A percentile compares a stretch with the other conserved stretches of the same genome.
phyloP scores from a whole-genome alignment of 148 eudicot species.

The Limonium bicolor region DNA sequence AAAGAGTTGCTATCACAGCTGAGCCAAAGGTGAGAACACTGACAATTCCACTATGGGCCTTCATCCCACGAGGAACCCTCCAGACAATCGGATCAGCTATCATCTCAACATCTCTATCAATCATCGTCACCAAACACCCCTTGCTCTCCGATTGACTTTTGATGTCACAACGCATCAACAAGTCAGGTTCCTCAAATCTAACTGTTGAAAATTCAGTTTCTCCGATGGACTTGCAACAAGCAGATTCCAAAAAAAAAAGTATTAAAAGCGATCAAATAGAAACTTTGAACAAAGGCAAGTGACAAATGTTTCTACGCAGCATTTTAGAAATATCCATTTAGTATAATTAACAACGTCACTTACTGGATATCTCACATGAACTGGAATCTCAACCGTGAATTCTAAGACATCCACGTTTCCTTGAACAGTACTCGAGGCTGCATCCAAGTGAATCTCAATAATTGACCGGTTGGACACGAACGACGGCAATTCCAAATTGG shows the following conservation, averaged over 20 bases:
- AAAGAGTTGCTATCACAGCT: constrained; percentile 38
- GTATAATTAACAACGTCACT: constrained; percentile 11
- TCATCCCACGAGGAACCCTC: constrained; percentile 63
- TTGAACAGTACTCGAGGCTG: constrained; percentile 14
- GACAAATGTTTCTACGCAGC: not conserved
- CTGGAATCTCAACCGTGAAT: constrained; percentile 38
- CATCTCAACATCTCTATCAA: constrained; percentile 5
- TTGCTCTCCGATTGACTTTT: constrained; percentile 8
- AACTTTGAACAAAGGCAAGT: not conserved
- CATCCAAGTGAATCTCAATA: constrained; percentile 63
- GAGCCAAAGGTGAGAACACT: constrained; percentile 48
- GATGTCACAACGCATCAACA: constrained; percentile 30
- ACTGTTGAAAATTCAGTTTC: constrained; percentile 40
- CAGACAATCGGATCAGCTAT: constrained; percentile 18
- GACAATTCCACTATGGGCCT: constrained; percentile 43
- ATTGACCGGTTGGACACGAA: constrained; percentile 57
- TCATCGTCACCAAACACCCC: constrained; percentile 21
- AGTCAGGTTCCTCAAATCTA: constrained; percentile 45
- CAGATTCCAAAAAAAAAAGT: too few species aligned
- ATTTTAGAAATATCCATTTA: not conserved
- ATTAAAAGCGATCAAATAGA: too few species aligned
- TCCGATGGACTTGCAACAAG: constrained; percentile 57
- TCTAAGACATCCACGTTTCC: constrained; percentile 18
- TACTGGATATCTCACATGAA: constrained; percentile 80
- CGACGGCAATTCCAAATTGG: constrained; percentile 79